Evolutionary conservation across 257 asterid species (phyloP).

Genomic region (Ilex asprella): DNA sequence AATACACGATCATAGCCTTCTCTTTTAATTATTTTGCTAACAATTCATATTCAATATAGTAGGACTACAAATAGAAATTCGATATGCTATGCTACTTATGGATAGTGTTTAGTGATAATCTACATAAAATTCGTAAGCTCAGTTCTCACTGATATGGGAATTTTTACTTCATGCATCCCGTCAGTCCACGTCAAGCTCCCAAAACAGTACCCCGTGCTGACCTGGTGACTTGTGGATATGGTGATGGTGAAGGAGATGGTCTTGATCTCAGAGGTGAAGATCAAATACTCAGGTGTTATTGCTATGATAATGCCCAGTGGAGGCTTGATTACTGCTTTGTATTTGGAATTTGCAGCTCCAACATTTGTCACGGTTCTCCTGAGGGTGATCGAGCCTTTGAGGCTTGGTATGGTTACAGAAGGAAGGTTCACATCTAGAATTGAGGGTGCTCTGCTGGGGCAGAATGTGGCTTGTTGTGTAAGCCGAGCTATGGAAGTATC

Average conservation of each 20-base stretch:
- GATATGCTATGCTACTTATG: too few species aligned
- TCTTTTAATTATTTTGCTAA: too few species aligned
- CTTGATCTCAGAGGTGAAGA: constrained; percentile 3
- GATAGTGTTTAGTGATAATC: background rate
- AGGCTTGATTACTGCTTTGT: constrained; percentile 10
- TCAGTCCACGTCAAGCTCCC: too few species aligned
- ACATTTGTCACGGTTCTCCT: constrained; percentile 20
- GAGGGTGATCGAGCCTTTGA: background rate
- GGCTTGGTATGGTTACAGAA: constrained; percentile 13
- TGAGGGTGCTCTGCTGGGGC: constrained; percentile 8
- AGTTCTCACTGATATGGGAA: too few species aligned
- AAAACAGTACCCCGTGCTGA: too few species aligned
- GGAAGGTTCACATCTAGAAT: constrained; percentile 15
- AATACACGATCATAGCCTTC: too few species aligned
- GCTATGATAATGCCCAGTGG: background rate
- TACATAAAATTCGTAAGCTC: background rate
- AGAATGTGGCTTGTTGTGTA: constrained; percentile 3
- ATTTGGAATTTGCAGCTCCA: constrained; percentile 10
- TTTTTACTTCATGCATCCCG: too few species aligned
- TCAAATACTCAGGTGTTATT: constrained; percentile 13
- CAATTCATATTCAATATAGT: too few species aligned
- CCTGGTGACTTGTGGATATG: too few species aligned
- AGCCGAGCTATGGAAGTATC: background rate
- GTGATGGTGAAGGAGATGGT: background rate
- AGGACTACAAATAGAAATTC: too few species aligned